Conservation (phyloP, 2,329 filamentous ascomycete species). For the Paecilomyces dactylethromorphus region DNA sequence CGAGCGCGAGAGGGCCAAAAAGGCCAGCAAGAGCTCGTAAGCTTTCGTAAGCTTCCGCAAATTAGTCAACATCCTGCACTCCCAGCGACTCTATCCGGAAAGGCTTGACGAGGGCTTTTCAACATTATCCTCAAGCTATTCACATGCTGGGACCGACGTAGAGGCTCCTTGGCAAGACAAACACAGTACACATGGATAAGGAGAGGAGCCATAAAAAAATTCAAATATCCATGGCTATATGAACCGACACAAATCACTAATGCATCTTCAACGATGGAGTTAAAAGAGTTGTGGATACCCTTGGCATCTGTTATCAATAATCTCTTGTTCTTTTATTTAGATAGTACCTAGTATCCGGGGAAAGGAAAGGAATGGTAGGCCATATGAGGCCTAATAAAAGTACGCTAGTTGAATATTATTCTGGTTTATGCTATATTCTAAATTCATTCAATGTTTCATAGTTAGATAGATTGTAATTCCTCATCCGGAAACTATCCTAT, state of each 20-base stretch:
- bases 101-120: slow-evolving; percentile 4
- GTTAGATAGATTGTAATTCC: background rate
- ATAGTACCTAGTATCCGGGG: background rate
- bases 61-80: background rate
- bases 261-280: slow-evolving; percentile 20
- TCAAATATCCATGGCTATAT: background rate
- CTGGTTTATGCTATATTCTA: background rate
- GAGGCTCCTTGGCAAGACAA: too few species aligned
- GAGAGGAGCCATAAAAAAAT: background rate
- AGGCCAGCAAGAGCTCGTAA: slow-evolving; percentile 33
- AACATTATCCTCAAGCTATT: slow-evolving; percentile 4
- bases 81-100: background rate
- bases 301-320: background rate
- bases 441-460: background rate
- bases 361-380: background rate
- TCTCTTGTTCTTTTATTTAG: background rate
- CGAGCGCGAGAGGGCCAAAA: slow-evolving; percentile 35
- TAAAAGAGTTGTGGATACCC: background rate
- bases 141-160: background rate
- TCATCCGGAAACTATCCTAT: background rate
- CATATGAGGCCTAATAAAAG: background rate
- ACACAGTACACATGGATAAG: background rate
- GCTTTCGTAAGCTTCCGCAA: background rate
- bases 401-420: background rate
- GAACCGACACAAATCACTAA: slow-evolving; percentile 1